phyloP scores from a whole-genome alignment of 371 early-diverging fungal genomes.

The Lichtheimia ramosa region DNA sequence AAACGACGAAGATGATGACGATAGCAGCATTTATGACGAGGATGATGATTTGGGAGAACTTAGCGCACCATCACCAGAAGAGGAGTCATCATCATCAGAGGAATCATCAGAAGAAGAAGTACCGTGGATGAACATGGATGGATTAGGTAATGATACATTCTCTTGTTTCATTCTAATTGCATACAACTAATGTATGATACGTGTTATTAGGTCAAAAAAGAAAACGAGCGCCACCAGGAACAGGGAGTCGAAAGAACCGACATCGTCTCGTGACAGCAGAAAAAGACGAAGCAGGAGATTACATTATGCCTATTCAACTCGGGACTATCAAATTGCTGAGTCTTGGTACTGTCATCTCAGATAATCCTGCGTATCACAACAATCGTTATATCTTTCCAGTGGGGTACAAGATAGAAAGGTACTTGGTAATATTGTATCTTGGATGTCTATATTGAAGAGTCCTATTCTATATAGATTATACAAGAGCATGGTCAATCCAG shows the following conservation, averaged over 20 bases:
- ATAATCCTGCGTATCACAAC: slow-evolving; percentile 78
- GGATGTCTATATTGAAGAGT: background rate
- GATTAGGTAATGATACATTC: background rate
- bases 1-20: slow-evolving; percentile 18
- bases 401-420: slow-evolving; percentile 70
- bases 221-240: slow-evolving; percentile 2
- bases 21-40: slow-evolving; percentile 17
- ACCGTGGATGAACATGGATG: background rate
- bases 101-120: slow-evolving; percentile 9
- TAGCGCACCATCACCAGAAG: slow-evolving; percentile 6
- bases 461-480: slow-evolving; percentile 48
- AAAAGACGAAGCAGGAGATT: slow-evolving; percentile 64
- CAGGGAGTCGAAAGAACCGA: slow-evolving; percentile 6
- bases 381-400: slow-evolving; percentile 90
- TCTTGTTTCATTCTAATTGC: too few species aligned
- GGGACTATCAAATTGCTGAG: slow-evolving; percentile 70
- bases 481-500: slow-evolving; percentile 70
- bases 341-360: slow-evolving; percentile 73
- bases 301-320: slow-evolving; percentile 68
- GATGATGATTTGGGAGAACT: slow-evolving; percentile 15
- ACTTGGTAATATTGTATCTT: background rate
- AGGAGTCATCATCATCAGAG: slow-evolving; percentile 8
- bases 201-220: background rate
- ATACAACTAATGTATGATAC: too few species aligned
- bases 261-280: slow-evolving; percentile 43